Evolutionary conservation across 148 eudicot genomes (phyloP), one percentile per base, ranked within the genome.

Genomic region (Vaccinium corymbosum): DNA sequence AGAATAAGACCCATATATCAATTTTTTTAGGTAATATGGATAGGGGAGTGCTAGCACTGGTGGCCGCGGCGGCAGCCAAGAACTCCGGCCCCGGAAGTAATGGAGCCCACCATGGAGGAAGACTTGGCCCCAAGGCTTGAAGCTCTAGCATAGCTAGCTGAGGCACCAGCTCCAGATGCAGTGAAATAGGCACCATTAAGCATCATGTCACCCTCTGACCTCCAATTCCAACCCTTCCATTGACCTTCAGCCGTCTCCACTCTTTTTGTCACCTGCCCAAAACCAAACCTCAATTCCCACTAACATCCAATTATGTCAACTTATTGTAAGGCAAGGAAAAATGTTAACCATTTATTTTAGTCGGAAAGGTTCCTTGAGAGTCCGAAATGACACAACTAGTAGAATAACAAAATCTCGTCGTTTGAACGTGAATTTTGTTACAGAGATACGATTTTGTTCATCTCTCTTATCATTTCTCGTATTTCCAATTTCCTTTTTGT

Each of bases 191-290:
- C 98, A 9, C 98, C 98, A 48, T 95, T 94, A 7, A 95, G 92
- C 91, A 95, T 32, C 79, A 95, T 79, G 85, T 95, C 98, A 4
- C 98, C 98, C 83, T 95, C 98, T 4, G 98, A 94, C 76, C 98
- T 94, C 98, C 98, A 95, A 78, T 95, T 94, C 98, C 98, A 95
- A 25, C 90, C 89, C 81, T 90, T 90, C 98, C 98, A 95, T 49
- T 80, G 81, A 35, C 83, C 78, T 82, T 77, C 79, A 83, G 83
- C 89, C 12, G 97, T 90, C 12, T 94, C 94, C 52, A 94, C 94
- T 62, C 98, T 90, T 90, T 94, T 95, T 42, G 98, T 95, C 85
- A 95, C 97, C 98, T 95, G 84, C 20, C 22, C 51, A 84, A 49
- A 32, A 14, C 59, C 81, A 48, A 49, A n/a, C n/a, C 16, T n/a